Evolutionary conservation across 2,329 filamentous ascomycete genomes (phyloP).

Genomic region (Cryphonectria nitschkei): DNA sequence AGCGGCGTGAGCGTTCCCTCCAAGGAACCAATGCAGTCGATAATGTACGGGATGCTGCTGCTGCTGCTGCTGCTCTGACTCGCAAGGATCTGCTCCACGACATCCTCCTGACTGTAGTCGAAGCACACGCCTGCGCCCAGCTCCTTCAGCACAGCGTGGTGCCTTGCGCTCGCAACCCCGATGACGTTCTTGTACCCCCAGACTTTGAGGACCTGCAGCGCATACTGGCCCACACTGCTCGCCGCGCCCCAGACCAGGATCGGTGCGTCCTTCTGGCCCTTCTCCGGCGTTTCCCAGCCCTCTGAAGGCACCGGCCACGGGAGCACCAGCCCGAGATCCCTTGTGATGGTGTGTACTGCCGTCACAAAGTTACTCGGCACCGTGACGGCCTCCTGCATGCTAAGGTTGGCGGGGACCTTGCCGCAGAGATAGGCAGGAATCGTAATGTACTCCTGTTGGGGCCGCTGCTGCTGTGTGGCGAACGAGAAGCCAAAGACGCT

Average conservation of each 20-base stretch:
- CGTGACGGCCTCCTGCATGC: conserved; percentile 52
- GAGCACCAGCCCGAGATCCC: conserved; percentile 55
- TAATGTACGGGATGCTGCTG: conserved; percentile 46
- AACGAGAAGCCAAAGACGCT: conserved; percentile 60
- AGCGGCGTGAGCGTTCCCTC: conserved; percentile 53
- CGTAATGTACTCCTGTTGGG: conserved; percentile 60
- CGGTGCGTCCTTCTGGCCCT: conserved; percentile 38
- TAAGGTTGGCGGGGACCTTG: conserved; percentile 47
- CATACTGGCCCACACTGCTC: conserved; percentile 55
- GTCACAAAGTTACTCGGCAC: conserved; percentile 63
- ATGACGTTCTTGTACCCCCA: conserved; percentile 58
- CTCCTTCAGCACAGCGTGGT: conserved; percentile 47
- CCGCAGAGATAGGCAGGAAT: conserved; percentile 53
- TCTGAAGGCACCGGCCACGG: conserved; percentile 59
- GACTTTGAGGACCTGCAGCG: conserved; percentile 53
- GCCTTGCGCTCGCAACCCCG: conserved; percentile 49
- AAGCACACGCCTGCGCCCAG: conserved; percentile 52
- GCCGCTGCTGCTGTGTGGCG: conserved; percentile 50
- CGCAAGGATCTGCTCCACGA: conserved; percentile 42
- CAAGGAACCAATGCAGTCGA: conserved; percentile 61
- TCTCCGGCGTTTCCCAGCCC: conserved; percentile 40
- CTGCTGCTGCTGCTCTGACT: conserved; percentile 30
- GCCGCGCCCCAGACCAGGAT: conserved; percentile 58
- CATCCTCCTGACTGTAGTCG: conserved; percentile 47
- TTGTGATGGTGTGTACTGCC: conserved; percentile 56